These are phyloP conservation scores for Malassezia furfur DNA, from an alignment of 1,284 basidiomycete genomes.

Conservation along the genomic window DNA sequence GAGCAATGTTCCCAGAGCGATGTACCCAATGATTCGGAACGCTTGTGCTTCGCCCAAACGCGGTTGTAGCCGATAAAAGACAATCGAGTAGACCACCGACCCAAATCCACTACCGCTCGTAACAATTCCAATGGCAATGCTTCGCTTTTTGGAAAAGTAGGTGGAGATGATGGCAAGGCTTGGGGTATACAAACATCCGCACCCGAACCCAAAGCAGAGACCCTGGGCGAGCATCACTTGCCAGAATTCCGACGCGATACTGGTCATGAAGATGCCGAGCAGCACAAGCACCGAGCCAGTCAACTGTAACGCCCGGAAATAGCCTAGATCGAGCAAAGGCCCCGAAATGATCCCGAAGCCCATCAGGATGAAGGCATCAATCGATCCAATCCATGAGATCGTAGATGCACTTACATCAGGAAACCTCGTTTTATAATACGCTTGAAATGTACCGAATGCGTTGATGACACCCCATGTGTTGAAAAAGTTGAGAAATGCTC, in stretches of 20 bases:
- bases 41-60: constrained; percentile 29
- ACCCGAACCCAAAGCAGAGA: constrained; percentile 23
- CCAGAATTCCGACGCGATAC: constrained; percentile 29
- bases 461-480: constrained; percentile 30
- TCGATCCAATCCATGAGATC: constrained; percentile 29
- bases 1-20: constrained; percentile 19
- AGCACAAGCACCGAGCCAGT: constrained; percentile 23
- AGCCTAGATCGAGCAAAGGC: constrained; percentile 23
- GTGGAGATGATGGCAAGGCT: constrained; percentile 21
- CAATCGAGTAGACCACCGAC: constrained; percentile 34
- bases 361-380: constrained; percentile 30
- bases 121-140: constrained; percentile 27
- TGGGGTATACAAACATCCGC: constrained; percentile 22
- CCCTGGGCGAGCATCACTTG: constrained; percentile 37
- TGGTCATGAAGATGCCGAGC: constrained; percentile 33
- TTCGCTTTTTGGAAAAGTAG: constrained; percentile 22
- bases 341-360: constrained; percentile 23
- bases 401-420: constrained; percentile 21
- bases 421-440: constrained; percentile 22
- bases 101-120: constrained; percentile 31
- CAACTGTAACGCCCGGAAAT: constrained; percentile 7
- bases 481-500: constrained; percentile 26
- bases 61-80: constrained; percentile 22
- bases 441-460: constrained; percentile 27
- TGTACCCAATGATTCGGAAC: constrained; percentile 28